Base-by-base conservation (phyloP, 345 rosid genomes). In the Mangifera indica region DNA sequence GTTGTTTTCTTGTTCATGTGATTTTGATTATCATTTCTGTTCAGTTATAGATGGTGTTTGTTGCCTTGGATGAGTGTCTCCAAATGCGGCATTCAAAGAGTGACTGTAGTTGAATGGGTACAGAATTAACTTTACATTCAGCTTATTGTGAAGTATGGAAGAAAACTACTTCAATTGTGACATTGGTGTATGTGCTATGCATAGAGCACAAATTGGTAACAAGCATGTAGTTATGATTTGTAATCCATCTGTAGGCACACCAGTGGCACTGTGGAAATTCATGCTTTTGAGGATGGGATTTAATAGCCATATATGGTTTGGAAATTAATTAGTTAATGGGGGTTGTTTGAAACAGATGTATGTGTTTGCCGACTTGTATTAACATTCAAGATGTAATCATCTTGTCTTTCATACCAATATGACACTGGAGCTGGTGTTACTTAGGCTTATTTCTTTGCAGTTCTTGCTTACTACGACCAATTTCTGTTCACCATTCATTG, bases 41-140 rank as follows among this genome's bases (percentile, higher is more conserved):
- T 45, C 57, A 60, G 59, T 60, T 32, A 63, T 29, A 17, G 72
- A 29, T 55, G 61, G 67, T 66, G 42, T 17, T 52, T 70, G n/a
- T 46, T 5, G 21, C 4, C 20, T 52, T 10, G 9, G 29, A 21
- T 37, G 9, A 34, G 37, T 26, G 22, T 67, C 46, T 60, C 20
- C 54, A 42, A 25, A 46, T 11, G 18, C 21, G 25, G 48, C 45
- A 11, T 69, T 29, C 67, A 14, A 29, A 44, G 56, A 22, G 37
- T 67, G 6, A 17, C 44, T 56, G 42, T 70, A 48, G 42, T 21
- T 53, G 14, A 66, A 24, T 54, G 24, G 32, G 59, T 15, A 24
- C 37, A 3, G 24, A 24, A 10, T 18, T 63, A n/a, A 34, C 26
- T 25, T 44, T 44, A 11, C 29, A 25, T 44, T 66, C 10, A 1